Percentiles rank a stretch among this genome's conserved stretches.
Conservation (phyloP, 2,329 filamentous ascomycete species). For the Blastomyces silverae region DNA sequence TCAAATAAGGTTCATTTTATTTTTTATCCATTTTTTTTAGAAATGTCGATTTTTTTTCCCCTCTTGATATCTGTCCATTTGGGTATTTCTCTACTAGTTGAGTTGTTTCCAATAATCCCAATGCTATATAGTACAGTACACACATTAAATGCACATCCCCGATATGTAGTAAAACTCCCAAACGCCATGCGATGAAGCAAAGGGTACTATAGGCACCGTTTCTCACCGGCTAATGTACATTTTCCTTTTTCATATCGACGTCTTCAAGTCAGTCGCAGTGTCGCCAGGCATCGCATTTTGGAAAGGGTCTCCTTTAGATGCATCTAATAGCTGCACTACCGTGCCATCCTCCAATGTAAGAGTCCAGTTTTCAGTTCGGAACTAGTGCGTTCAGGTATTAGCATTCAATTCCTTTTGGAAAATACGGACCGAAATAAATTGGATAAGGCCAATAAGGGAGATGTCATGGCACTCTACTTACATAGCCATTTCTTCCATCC, state of each 20-base stretch:
- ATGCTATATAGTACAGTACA: constrained; percentile 9
- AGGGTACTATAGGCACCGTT: neutral
- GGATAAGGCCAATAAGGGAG: neutral
- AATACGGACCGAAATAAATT: constrained; percentile 13
- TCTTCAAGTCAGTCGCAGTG: neutral
- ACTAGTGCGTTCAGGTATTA: constrained; percentile 42
- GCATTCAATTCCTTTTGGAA: constrained; percentile 3
- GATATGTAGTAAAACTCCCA: neutral
- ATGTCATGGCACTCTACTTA: constrained; percentile 33
- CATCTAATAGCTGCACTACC: constrained; percentile 70
- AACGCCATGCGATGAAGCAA: constrained; percentile 13
- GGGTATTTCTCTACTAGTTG: neutral
- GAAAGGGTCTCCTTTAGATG: constrained; percentile 63
- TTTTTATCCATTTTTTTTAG: neutral
- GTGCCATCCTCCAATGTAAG: constrained; percentile 60
- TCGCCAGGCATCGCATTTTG: constrained; percentile 40
- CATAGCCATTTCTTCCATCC: constrained; percentile 55
- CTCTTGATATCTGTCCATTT: neutral
- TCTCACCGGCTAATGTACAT: neutral
- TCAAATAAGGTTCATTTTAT: constrained; percentile 2
- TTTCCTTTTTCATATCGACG: constrained; percentile 8
- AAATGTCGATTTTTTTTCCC: neutral
- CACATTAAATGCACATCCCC: neutral
- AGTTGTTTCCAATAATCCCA: constrained; percentile 7
- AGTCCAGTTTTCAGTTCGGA: constrained; percentile 88